A percentile compares a stretch with the other conserved stretches of the same genome.
Conservation (phyloP, 2,329 filamentous ascomycete genomes). For the Periconia sp. region DNA sequence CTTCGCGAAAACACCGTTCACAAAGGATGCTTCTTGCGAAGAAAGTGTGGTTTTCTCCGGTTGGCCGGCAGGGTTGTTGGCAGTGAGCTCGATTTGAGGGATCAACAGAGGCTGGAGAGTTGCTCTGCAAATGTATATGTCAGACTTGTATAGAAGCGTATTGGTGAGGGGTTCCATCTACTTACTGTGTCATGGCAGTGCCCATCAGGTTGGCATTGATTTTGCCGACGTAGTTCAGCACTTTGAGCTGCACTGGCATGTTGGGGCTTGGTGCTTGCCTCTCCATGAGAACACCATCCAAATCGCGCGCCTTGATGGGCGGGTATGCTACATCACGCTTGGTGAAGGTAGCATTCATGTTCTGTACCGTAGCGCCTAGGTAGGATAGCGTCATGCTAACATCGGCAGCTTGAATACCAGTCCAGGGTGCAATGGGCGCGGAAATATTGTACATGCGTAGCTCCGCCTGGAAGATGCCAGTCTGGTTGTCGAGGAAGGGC, state of each 20-base stretch:
- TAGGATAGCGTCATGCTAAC: slow-evolving; percentile 48
- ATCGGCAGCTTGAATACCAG: slow-evolving; percentile 41
- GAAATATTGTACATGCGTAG: slow-evolving; percentile 73
- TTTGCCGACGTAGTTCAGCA: slow-evolving; percentile 69
- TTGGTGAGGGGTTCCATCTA: background rate
- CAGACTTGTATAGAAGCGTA: slow-evolving; percentile 8
- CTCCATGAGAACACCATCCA: slow-evolving; percentile 29
- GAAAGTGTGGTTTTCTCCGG: slow-evolving; percentile 66
- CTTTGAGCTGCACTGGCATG: slow-evolving; percentile 52
- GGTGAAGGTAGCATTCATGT: slow-evolving; percentile 36
- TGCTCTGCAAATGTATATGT: slow-evolving; percentile 47
- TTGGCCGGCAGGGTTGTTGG: slow-evolving; percentile 52
- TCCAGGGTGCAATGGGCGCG: slow-evolving; percentile 54
- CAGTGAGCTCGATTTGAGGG: slow-evolving; percentile 68
- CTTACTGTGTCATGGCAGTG: slow-evolving; percentile 63
- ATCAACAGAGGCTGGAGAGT: slow-evolving; percentile 65
- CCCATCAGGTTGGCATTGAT: slow-evolving; percentile 62
- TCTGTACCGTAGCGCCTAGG: slow-evolving; percentile 45
- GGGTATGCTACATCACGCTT: slow-evolving; percentile 35
- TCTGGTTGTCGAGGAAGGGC: slow-evolving; percentile 66
- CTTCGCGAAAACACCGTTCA: slow-evolving; percentile 69
- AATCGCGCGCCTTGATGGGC: slow-evolving; percentile 20
- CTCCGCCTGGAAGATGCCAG: slow-evolving; percentile 75
- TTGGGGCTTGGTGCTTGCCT: slow-evolving; percentile 23
- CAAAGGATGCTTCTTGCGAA: slow-evolving; percentile 70